Evolutionary conservation across 2,329 filamentous ascomycete species (phyloP), one percentile per base, ranked within the genome.

Genomic region (Shiraia bambusicola): DNA sequence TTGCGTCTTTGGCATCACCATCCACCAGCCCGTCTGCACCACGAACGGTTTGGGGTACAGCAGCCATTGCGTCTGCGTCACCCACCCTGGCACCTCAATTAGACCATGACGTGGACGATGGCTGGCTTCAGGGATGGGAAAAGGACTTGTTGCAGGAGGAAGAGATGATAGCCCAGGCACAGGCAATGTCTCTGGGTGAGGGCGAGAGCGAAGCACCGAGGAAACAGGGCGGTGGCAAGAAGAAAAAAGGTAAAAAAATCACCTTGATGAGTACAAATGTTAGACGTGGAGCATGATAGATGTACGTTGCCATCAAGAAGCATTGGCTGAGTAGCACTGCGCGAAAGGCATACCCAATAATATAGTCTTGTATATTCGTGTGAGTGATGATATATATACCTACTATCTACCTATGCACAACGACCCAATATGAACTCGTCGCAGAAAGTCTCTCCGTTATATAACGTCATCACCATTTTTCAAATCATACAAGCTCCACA

Each of bases 1-100:
- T 88, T 56, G 78, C 79, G 25, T 80, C 81, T 2, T 71, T 95
- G 15, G 86, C 87, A 0, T 85, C 84, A 1, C 83, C 91, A 54
- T 91, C 88, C 3, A 91, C 87, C 1, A 94, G 87, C 49, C 90
- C 91, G 0, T 84, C 82, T 6, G 81, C 82, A 1, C 75, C 80
- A 28, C 83, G 83, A 48, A 97, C 92, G 0, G 88, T 97, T 0
- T 97, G 92, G 92, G 92, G 92, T n/a, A 97, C 92, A 1, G 77
- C 80, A 3, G 82, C 79, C 0, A 72, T 95, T 2, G 61, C 73
- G 17, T 47, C 82, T 0, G 72, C 71, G 1, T 83, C 81, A 3
- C 81, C 83, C 2, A 77, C 79, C 9, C 58, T 82, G 19, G 69
- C 69, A 19, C 68, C 69, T 3, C 68, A 71, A 28, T 57, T 69